Base-by-base conservation (phyloP, 176 grass and related monocot genomes). In the Ensete ventricosum region DNA sequence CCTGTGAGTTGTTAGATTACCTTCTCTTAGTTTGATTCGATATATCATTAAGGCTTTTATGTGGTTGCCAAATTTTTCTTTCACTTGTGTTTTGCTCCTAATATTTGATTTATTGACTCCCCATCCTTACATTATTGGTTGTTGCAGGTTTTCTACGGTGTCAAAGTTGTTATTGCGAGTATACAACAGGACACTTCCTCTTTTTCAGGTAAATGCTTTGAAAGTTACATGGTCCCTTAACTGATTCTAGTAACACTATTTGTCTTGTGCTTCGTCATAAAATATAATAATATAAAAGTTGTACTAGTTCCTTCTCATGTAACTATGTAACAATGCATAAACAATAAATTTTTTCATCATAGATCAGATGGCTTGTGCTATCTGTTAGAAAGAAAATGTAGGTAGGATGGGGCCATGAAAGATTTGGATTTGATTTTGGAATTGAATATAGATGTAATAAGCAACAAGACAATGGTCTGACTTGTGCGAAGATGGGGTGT, bases 121-220 rank as follows among this genome's bases (percentile, higher is more conserved):
- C 23, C 50, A 72, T n/a, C 54, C 55, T 72, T 11, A 85, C 73
- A 24, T 16, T 29, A 21, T 72, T 20, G 3, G 77, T 23, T 29
- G 0, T 52, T 82, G 22, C 69, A 90, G 88, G 67, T 84, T 90
- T 19, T 81, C 82, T 13, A 77, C 79, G 55, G 22, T 48, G 53
- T 90, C 88, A 26, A 80, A 73, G 68, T 71, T 87, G 71, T 87
- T 90, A 63, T 17, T 79, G 29, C 81, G 84, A 70, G 67, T 82
- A 25, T 54, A 79, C 6, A 63, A 87, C 53, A 79, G 67, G 49
- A 57, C 81, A 66, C 75, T 87, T 84, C 88, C 84, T 64, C 60
- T 73, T 8, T 73, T 90, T 26, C 84, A 87, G 84, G 88, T 90
- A 79, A n/a, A 10, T 17, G 8, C 34, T 51, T 43, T 69, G 34